These are phyloP conservation scores for Blastocystis sp. DNA, from an alignment of 352 stramenopile genomes.

Conservation along the genomic window DNA sequence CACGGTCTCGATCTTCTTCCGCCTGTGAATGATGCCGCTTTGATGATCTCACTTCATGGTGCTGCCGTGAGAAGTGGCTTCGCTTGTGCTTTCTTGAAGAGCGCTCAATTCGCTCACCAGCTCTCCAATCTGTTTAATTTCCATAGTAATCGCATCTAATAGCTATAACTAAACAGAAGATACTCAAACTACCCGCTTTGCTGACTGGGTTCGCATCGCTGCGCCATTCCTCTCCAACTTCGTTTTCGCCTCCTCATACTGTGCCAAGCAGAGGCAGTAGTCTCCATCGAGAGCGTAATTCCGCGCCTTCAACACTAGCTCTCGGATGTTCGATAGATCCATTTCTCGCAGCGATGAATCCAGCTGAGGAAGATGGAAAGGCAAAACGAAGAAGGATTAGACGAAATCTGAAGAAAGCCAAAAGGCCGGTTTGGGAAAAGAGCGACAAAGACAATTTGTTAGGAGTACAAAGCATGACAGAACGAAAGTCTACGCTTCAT, in stretches of 20 bases:
- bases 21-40: not conserved
- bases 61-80: not conserved
- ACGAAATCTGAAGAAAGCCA: not conserved
- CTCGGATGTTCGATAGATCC: not conserved
- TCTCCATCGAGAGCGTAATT: constrained; percentile 40
- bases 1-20: not conserved
- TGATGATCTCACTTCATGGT: not conserved
- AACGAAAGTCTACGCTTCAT: constrained; percentile 24
- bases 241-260: constrained; percentile 36
- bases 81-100: not conserved
- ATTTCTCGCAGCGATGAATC: not conserved
- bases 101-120: not conserved
- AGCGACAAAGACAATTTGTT: not conserved
- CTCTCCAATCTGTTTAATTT: not conserved
- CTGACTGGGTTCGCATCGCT: not conserved
- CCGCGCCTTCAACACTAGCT: not conserved
- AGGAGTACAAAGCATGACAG: not conserved
- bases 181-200: constrained; percentile 4
- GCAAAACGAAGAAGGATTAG: not conserved
- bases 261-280: not conserved
- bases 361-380: not conserved
- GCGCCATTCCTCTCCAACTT: not conserved
- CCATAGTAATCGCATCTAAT: not conserved
- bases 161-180: not conserved
- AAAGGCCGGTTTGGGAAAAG: not conserved